Evolutionary conservation across 495 filamentous ascomycete genomes (phyloP), one percentile per base, ranked within the genome.

Genomic region (Elaphomyces granulatus): DNA sequence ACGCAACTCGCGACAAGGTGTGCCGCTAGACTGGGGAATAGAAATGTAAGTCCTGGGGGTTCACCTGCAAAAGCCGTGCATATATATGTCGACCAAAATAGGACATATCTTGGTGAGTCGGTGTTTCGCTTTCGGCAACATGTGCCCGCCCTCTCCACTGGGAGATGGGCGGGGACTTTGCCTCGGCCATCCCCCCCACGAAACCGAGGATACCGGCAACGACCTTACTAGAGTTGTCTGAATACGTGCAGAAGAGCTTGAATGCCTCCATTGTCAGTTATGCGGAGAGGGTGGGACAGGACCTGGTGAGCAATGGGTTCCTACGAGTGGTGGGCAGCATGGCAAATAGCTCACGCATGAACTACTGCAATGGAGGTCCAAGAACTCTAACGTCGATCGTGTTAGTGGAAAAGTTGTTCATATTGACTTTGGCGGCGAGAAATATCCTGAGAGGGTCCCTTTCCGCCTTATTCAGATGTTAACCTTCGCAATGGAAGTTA

Each of bases 381-480:
- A 83, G 59, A 82, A 80, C 1, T 96, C n/a, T n/a, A n/a, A n/a
- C n/a, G n/a, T 99, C 20, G 90, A 96, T 60, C 78, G 84, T 16
- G 77, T 90, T 45, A 99, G 87, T 3, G 90, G 90, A 49, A 92
- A 85, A 58, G 85, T 99, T 40, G 78, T 99, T 42, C 90, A 99
- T 56, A 94, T 96, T 47, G 90, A 99, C 65, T 99, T 96, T 47
- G 90, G 90, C 48, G 90, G 96, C 63, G 90, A 99, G 58, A 99
- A 99, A 57, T 99, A 96, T 51, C 90, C 90, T 0, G 90, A 99
- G 56, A 73, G 90, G 37, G 90, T 96, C 42, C 90, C 90, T 2
- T 99, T 99, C 83, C 77, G 90, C 26, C 71, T 99, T 14, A 99
- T 92, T 9, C 74, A 92, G 41, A 99, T 99, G 90, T 72, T 99